phyloP scores from a whole-genome alignment of 129 eudicot genomes.

The Pittosporum tobira region DNA sequence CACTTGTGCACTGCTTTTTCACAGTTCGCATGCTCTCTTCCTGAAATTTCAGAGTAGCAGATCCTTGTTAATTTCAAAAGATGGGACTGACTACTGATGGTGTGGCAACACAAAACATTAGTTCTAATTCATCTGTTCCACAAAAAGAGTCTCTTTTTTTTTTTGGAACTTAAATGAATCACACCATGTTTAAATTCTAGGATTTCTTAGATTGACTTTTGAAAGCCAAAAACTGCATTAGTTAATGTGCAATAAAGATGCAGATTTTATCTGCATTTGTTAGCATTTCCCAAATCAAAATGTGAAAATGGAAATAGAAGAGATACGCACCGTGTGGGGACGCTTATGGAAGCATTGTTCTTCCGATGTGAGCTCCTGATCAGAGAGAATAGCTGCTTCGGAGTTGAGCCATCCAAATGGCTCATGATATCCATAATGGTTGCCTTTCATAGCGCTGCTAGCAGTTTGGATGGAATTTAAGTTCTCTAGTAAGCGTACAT shows the following conservation, averaged over 20 bases:
- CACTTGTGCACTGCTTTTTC: slow-evolving; percentile 68
- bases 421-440: slow-evolving; percentile 16
- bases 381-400: slow-evolving; percentile 17
- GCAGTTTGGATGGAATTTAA: slow-evolving; percentile 31
- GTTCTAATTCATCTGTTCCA: not conserved
- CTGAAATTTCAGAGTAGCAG: slow-evolving; percentile 17
- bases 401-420: slow-evolving; percentile 54
- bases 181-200: too few species aligned
- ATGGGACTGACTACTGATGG: too few species aligned
- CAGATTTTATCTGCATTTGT: too few species aligned
- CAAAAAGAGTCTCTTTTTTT: not conserved
- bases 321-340: slow-evolving; percentile 36
- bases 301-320: not conserved
- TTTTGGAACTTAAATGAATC: not conserved
- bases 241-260: not conserved
- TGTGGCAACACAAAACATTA: not conserved
- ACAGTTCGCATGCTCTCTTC: slow-evolving; percentile 55
- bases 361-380: slow-evolving; percentile 28
- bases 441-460: slow-evolving; percentile 15
- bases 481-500: slow-evolving; percentile 29
- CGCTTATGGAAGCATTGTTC: slow-evolving; percentile 58
- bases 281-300: not conserved
- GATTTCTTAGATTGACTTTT: too few species aligned
- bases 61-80: slow-evolving; percentile 1
- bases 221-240: not conserved